Evolutionary conservation across 805 yeast species (phyloP).

Genomic region (Torulaspora indica): DNA sequence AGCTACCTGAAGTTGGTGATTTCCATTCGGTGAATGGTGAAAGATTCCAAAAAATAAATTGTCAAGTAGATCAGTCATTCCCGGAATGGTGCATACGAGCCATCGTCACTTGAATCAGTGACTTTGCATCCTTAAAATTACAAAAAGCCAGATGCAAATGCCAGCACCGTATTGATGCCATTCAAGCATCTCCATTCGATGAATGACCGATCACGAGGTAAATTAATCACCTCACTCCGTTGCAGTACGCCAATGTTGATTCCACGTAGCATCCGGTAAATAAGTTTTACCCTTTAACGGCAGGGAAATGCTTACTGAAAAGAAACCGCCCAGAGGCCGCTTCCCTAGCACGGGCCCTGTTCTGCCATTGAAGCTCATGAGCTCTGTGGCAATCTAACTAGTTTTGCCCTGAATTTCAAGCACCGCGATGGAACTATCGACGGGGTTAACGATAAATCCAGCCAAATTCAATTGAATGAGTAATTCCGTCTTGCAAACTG

Average conservation of each 20-base stretch:
- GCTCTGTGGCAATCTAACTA: background rate
- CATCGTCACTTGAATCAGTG: conserved; percentile 1
- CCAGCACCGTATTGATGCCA: conserved; percentile 3
- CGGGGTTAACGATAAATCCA: conserved; percentile 14
- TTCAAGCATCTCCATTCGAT: conserved; percentile 1
- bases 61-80: background rate
- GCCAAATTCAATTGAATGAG: background rate
- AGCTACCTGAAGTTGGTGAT: background rate
- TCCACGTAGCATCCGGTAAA: conserved; percentile 7
- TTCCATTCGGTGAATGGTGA: conserved; percentile 1
- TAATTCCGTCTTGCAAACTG: conserved; percentile 12
- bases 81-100: conserved; percentile 6
- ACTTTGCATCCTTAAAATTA: conserved; percentile 6
- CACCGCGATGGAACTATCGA: background rate
- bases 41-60: conserved; percentile 8
- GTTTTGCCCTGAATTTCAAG: background rate
- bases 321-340: conserved; percentile 9
- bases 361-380: background rate
- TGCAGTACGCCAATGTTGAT: background rate
- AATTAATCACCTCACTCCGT: background rate
- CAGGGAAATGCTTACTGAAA: conserved; percentile 15
- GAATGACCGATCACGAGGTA: background rate
- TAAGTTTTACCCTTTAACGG: conserved; percentile 16
- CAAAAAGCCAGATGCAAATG: conserved; percentile 6
- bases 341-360: background rate